A percentile compares a stretch with the other conserved stretches of the same genome.
Conservation (phyloP, 176 grass and related monocot species). For the Saccharum officinarum region DNA sequence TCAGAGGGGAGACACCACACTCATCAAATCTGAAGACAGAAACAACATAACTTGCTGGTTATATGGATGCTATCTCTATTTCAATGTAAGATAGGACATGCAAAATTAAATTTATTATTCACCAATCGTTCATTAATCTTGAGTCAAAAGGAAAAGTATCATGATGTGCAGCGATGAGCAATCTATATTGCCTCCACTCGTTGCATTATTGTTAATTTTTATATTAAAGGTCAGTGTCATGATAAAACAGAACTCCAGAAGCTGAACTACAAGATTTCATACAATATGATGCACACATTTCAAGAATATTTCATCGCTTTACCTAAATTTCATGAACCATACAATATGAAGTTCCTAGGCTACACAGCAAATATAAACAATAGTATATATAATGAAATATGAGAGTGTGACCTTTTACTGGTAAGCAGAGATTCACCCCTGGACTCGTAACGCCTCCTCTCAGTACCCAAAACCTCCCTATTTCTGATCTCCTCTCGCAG, state of each 20-base stretch:
- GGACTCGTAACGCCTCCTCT: constrained; percentile 43
- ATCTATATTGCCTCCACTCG: not conserved
- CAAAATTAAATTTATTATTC: constrained; percentile 17
- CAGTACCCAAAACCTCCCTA: constrained; percentile 49
- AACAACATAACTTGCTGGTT: not conserved
- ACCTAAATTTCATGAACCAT: not conserved
- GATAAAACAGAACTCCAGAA: constrained; percentile 13
- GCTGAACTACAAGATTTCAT: not conserved
- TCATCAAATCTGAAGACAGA: constrained; percentile 47
- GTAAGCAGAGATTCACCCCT: constrained; percentile 66
- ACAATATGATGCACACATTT: constrained; percentile 6
- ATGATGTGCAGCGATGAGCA: not conserved
- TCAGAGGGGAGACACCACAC: constrained; percentile 57
- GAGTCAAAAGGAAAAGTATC: not conserved
- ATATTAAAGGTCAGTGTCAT: not conserved
- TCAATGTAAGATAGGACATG: not conserved
- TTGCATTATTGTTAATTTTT: not conserved
- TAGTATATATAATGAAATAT: not conserved
- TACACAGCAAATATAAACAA: not conserved
- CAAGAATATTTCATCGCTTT: not conserved
- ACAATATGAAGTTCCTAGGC: not conserved
- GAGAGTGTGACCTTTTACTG: constrained; percentile 64
- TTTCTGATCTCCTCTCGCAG: constrained; percentile 67
- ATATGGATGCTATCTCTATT: constrained; percentile 15
- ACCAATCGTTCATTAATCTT: constrained; percentile 13